These are phyloP conservation scores for Porodaedalea pini DNA, from an alignment of 1,284 basidiomycete species.

Conservation along the genomic window DNA sequence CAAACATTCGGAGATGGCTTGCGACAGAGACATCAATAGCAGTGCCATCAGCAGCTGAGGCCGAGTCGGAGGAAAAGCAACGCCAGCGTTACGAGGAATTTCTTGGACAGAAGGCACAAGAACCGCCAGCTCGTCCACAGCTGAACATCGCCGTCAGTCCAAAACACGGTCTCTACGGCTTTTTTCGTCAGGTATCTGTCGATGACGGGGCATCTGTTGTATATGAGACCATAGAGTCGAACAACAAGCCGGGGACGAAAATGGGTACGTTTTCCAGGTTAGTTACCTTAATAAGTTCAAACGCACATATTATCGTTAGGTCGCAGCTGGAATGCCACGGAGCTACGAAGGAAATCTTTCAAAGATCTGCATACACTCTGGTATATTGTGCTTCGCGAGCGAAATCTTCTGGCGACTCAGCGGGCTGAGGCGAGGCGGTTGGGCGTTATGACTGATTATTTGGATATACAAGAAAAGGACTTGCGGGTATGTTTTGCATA, in stretches of 20 bases:
- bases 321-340: constrained; percentile 79
- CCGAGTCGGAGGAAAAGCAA: constrained; percentile 9
- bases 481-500: constrained; percentile 8
- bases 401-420: constrained; percentile 88
- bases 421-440: constrained; percentile 23
- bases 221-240: constrained; percentile 47
- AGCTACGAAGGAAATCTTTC: constrained; percentile 87
- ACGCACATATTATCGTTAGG: constrained; percentile 44
- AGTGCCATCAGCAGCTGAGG: background rate
- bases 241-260: constrained; percentile 30
- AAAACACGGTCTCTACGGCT: constrained; percentile 71
- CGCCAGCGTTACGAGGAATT: constrained; percentile 16
- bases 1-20: constrained; percentile 12
- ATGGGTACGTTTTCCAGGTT: constrained; percentile 20
- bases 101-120: constrained; percentile 15
- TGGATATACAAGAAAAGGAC: constrained; percentile 26
- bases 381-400: constrained; percentile 85
- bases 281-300: constrained; percentile 4
- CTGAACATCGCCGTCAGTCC: constrained; percentile 41
- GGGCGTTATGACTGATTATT: constrained; percentile 31
- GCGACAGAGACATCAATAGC: constrained; percentile 15
- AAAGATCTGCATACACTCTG: constrained; percentile 89
- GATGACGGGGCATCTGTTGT: constrained; percentile 31
- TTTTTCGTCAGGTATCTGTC: constrained; percentile 55
- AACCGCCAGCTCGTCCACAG: constrained; percentile 38